Evolutionary conservation across 208 protist genomes (phyloP).

Genomic region (Spironucleus salmonicida): DNA sequence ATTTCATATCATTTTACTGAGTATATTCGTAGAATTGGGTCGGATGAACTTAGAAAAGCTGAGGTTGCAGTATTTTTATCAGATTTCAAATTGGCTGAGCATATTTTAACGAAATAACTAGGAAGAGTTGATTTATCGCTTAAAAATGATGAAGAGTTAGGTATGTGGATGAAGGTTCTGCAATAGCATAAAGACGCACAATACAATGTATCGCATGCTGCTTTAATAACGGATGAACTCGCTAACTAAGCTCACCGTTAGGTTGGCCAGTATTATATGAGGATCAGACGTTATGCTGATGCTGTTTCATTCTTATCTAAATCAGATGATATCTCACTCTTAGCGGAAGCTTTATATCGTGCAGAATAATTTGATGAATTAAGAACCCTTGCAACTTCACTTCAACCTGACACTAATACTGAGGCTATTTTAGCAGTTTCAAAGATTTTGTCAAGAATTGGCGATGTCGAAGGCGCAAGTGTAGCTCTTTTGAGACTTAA

Average conservation of each 20-base stretch:
- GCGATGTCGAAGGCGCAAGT: conserved; percentile 14
- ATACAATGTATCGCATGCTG: neutral
- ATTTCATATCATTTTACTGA: conserved; percentile 22
- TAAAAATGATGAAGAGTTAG: neutral
- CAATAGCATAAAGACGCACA: neutral
- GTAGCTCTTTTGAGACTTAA: neutral
- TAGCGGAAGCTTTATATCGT: neutral
- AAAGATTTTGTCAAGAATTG: neutral
- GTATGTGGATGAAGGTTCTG: neutral
- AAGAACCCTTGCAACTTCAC: neutral
- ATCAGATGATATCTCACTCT: neutral
- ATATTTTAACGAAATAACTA: neutral
- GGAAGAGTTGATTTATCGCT: conserved; percentile 2
- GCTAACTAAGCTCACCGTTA: neutral
- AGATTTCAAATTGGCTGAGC: conserved; percentile 2
- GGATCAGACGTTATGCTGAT: neutral
- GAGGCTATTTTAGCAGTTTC: neutral
- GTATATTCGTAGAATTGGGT: neutral
- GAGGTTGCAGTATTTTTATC: neutral
- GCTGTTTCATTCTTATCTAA: neutral
- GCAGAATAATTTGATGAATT: neutral
- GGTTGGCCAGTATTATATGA: neutral
- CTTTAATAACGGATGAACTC: neutral
- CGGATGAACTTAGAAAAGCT: conserved; percentile 4
- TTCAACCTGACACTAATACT: neutral